Percentiles rank a stretch among this genome's conserved stretches.
Conservation (phyloP, 306 rosid genomes). For the Rosa persica region DNA sequence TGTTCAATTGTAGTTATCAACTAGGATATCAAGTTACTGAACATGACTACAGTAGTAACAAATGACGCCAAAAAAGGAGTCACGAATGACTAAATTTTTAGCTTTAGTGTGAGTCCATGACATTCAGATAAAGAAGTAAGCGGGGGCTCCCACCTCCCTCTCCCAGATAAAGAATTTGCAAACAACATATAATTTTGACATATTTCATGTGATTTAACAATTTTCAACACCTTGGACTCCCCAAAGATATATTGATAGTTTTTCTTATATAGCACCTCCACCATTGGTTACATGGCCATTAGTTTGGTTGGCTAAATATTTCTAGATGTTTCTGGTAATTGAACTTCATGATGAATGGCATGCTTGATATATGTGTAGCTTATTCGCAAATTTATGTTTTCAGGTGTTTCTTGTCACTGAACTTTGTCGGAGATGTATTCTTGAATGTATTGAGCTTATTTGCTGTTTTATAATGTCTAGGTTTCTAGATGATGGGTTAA, state of each 20-base stretch:
- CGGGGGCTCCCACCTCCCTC: background rate
- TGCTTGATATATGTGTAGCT: slow-evolving; percentile 5
- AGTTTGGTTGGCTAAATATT: background rate
- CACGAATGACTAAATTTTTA: background rate
- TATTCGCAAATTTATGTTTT: background rate
- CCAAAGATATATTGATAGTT: background rate
- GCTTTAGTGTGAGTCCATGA: background rate
- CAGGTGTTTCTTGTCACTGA: background rate
- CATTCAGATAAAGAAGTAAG: background rate
- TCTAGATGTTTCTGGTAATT: background rate
- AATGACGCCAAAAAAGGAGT: background rate
- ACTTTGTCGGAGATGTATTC: background rate
- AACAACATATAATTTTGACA: background rate
- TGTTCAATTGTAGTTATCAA: background rate
- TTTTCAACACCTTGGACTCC: background rate
- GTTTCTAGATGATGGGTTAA: background rate
- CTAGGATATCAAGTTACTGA: background rate
- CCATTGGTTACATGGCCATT: background rate
- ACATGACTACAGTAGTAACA: background rate
- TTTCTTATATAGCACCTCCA: background rate
- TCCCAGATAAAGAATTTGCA: background rate
- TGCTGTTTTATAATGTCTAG: background rate
- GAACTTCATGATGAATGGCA: slow-evolving; percentile 5
- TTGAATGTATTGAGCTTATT: background rate
- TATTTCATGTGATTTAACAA: background rate